These are phyloP conservation scores for Pestalotiopsis sp. DNA, from an alignment of 2,329 filamentous ascomycete species.

Conservation along the genomic window DNA sequence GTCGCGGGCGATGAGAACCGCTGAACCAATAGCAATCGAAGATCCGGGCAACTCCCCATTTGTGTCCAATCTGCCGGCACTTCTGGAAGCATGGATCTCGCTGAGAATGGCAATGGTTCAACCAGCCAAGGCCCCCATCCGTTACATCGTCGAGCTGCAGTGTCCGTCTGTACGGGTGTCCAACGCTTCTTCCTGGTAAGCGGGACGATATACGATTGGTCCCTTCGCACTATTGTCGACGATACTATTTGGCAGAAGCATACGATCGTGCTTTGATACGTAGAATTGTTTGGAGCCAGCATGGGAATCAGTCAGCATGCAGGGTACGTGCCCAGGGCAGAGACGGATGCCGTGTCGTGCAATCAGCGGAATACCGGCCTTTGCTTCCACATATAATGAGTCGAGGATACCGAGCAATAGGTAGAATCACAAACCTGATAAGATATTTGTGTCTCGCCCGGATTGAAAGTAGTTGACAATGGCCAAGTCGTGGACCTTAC, in stretches of 20 bases:
- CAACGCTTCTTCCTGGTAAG: neutral
- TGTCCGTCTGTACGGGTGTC: neutral
- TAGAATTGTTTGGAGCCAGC: neutral
- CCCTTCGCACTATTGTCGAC: neutral
- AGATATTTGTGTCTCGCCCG: neutral
- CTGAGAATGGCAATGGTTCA: neutral
- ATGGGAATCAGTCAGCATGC: neutral
- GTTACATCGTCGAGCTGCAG: neutral
- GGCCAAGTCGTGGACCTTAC: neutral
- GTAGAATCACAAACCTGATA: neutral
- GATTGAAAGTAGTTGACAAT: neutral
- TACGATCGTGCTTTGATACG: neutral
- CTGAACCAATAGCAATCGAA: too few relatives aligned
- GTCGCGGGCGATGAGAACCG: too few relatives aligned
- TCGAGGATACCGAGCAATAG: neutral
- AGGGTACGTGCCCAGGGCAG: neutral
- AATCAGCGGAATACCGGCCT: neutral
- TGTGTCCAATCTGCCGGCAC: neutral
- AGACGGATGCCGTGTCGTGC: neutral
- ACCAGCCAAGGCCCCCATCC: neutral
- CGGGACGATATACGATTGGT: neutral
- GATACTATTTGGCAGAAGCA: neutral
- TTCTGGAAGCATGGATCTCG: neutral
- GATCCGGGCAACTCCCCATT: too few relatives aligned
- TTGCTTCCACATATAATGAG: neutral